Evolutionary conservation across 2,329 filamentous ascomycete genomes (phyloP), one percentile per base, ranked within the genome.

Genomic region (Hirsutella rhossiliensis): DNA sequence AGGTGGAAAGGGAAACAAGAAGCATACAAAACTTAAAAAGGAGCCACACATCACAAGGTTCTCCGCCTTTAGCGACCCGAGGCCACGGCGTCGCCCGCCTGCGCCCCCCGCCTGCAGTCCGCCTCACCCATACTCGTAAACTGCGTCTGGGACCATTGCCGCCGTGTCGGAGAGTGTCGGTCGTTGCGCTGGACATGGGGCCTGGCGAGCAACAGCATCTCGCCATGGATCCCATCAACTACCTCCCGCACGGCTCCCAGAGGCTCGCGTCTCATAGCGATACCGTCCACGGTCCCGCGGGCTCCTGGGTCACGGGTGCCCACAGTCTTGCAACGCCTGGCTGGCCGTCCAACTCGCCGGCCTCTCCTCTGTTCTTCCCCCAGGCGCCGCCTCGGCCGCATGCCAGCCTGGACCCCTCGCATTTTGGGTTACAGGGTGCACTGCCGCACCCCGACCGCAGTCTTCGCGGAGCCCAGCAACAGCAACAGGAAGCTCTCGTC

Each of bases 141-240:
- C 23, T 27, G 23, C 23, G 3, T 27, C 23, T 27, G 23, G 23
- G 23, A 27, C 23, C 23, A 27, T 9, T 3, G 9, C 23, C 23
- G 23, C 9, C 23, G 23, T 27, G 23, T 27, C 23, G 23, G 23
- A 27, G 23, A 27, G n/a, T 9, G 23, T 27, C 23, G 23, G 5
- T 27, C 23, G 5, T 11, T 37, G 34, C 15, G 34, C 18, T 37
- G 34, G 34, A n/a, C 17, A 37, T 37, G 34, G 34, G 34, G 5
- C 13, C n/a, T 37, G 17, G 34, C 4, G 9, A 15, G 34, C 15
- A 11, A 18, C 13, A 18, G 5, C 4, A 37, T 18, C 4, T 17
- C 34, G 34, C 15, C 39, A 54, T 62, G 54, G 60, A 63, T 41
- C 53, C 54, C 31, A 60, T 62, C 57, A 56, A 63, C 42, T 61